phyloP scores from a whole-genome alignment of 1,139 yeast species.

The Zygosaccharomyces pseudobailii region DNA sequence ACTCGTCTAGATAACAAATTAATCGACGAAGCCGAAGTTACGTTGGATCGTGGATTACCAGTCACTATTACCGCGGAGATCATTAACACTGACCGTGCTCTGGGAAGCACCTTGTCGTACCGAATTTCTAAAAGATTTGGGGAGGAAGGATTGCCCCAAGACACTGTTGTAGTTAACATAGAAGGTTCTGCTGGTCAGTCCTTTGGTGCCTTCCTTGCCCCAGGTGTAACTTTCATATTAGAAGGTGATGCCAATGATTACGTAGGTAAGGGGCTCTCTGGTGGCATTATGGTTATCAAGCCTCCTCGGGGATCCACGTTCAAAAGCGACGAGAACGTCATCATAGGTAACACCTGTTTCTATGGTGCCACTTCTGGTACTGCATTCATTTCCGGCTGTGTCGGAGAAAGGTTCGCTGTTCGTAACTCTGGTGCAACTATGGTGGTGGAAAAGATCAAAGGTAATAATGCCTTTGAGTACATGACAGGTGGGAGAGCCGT shows the following conservation, averaged over 20 bases:
- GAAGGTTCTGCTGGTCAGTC: constrained; percentile 97
- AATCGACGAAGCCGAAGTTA: constrained; percentile 90
- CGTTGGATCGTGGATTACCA: constrained; percentile 90
- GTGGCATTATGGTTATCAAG: constrained; percentile 87
- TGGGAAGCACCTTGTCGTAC: constrained; percentile 92
- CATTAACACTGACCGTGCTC: constrained; percentile 91
- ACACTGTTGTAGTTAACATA: constrained; percentile 88
- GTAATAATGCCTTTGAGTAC: constrained; percentile 98
- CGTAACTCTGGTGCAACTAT: constrained; percentile 98
- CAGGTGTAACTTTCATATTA: constrained; percentile 90
- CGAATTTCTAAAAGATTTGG: constrained; percentile 92
- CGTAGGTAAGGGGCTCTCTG: constrained; percentile 95
- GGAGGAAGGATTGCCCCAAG: constrained; percentile 89
- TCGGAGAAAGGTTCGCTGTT: constrained; percentile 97
- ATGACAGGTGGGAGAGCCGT: constrained; percentile 99
- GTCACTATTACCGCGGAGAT: constrained; percentile 90
- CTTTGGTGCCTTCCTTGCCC: constrained; percentile 94
- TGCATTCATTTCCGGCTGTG: constrained; percentile 93
- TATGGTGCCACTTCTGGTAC: constrained; percentile 97
- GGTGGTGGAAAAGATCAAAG: constrained; percentile 88
- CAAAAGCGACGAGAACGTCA: constrained; percentile 93
- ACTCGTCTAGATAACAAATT: constrained; percentile 91
- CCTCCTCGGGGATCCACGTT: constrained; percentile 82
- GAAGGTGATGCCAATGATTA: constrained; percentile 98
- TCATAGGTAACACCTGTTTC: constrained; percentile 95